Base-by-base conservation (phyloP, 305 asterid species). In the Solanum chacoense region DNA sequence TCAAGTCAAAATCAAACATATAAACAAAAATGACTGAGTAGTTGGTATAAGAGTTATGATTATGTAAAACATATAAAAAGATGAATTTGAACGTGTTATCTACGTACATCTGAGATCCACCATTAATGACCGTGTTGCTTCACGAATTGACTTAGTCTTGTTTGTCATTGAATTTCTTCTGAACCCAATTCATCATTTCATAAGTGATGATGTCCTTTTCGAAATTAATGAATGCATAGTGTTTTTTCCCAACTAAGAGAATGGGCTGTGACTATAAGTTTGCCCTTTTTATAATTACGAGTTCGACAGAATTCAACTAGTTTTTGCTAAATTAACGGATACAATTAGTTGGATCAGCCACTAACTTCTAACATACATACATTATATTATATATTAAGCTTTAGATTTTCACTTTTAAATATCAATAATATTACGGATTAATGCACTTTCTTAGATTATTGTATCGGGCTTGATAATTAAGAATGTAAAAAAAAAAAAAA, bases 1-100 rank as follows among this genome's bases (percentile, higher is more conserved):
- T 22, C 0, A 63, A 63, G 1, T 63, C 0, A 63, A 1, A 63
- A 63, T 67, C 18, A 67, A 67, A 11, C 2, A 24, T 0, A 69
- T 0, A 69, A 26, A 69, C 4, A 1, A 0, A 67, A 24, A 26
- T 4, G 8, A 5, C 1, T 1, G 6, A n/a, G 0, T 11, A 29
- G 7, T 73, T 71, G 77, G 77, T 26, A 13, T 71, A 26, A 71
- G 77, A 71, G 36, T 65, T 65, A 2, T 65, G 29, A 63, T 63
- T 22, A 0, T 3, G 28, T 63, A 63, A 63, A 63, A 1, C 71
- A 63, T 0, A n/a, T 63, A 22, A 63, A 63, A 63, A 63, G 1
- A 0, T 59, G 72, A 65, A 65, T 65, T 65, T 65, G 73, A 65
- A 65, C 31, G 75, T 69, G 34, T 69, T 69, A 1, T 72, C 38